Conservation (phyloP, 2,329 filamentous ascomycete species). For the Colletotrichum australisinense region DNA sequence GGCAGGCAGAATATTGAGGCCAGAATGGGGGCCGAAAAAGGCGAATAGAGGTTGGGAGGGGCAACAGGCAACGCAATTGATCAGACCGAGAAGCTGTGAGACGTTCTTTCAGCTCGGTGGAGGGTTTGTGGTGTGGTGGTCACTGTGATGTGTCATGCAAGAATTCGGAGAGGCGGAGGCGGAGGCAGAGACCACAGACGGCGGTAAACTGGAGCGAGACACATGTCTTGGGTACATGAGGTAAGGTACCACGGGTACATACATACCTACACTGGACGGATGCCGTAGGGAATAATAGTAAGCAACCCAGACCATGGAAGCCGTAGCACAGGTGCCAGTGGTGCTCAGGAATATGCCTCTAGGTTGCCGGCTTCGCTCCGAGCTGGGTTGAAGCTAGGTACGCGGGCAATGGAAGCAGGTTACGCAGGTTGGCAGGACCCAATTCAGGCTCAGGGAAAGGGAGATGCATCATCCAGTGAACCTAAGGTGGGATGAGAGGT, state of each 20-base stretch:
- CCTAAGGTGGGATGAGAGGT: slow-evolving; percentile 16
- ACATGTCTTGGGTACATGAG: background rate
- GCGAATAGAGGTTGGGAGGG: background rate
- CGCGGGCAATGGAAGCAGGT: background rate
- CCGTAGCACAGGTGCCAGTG: no score
- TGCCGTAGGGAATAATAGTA: background rate
- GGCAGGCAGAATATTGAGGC: background rate
- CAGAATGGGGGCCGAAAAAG: background rate
- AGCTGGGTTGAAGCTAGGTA: background rate
- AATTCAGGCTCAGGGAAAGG: slow-evolving; percentile 6
- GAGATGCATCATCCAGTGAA: slow-evolving; percentile 2
- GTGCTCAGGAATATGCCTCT: background rate
- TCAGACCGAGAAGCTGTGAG: background rate
- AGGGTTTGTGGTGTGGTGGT: background rate
- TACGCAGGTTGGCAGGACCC: background rate
- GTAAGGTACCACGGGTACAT: background rate
- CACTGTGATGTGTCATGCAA: background rate
- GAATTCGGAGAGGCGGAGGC: background rate
- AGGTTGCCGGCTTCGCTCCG: slow-evolving; percentile 12
- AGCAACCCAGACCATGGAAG: background rate
- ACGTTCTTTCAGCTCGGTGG: background rate
- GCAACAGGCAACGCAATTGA: background rate
- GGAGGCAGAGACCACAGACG: background rate
- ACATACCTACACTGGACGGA: background rate
- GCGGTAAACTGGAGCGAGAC: background rate